These are phyloP conservation scores for Epichloe gansuensis DNA, from an alignment of 2,329 filamentous ascomycete species.

Conservation along the genomic window DNA sequence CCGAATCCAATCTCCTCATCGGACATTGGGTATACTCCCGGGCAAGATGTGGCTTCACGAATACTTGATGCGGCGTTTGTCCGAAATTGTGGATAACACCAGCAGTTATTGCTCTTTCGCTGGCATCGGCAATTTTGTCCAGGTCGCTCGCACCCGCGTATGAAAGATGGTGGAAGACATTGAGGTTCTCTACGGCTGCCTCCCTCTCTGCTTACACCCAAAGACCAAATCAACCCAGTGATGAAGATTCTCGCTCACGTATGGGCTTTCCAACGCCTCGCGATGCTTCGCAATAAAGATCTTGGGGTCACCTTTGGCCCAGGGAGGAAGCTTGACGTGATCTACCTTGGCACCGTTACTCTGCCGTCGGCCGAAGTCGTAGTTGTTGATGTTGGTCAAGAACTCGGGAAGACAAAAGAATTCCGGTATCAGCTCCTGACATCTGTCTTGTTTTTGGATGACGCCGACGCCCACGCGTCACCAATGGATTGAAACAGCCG, in stretches of 20 bases:
- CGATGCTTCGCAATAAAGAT: conserved; percentile 93
- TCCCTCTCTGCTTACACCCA: conserved; percentile 85
- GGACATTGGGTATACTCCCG: conserved; percentile 57
- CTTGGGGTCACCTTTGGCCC: conserved; percentile 92
- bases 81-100: conserved; percentile 98
- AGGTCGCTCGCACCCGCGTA: conserved; percentile 90
- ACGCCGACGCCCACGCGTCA: conserved; percentile 84
- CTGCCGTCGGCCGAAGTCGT: conserved; percentile 84
- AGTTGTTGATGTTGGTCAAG: conserved; percentile 82
- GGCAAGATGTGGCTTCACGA: conserved; percentile 66
- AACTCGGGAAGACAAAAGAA: conserved; percentile 98
- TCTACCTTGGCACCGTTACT: conserved; percentile 70
- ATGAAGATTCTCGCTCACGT: conserved; percentile 81
- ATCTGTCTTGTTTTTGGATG: conserved; percentile 81
- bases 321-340: conserved; percentile 79
- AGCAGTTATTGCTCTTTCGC: conserved; percentile 79
- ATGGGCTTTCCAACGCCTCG: conserved; percentile 87
- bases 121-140: conserved; percentile 78
- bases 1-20: conserved; percentile 61
- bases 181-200: conserved; percentile 78
- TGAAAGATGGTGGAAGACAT: conserved; percentile 92
- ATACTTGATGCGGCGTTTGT: conserved; percentile 92
- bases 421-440: conserved; percentile 92
- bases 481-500: conserved; percentile 88
- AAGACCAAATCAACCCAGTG: conserved; percentile 96